These are phyloP conservation scores for Thelonectria rubi DNA, from an alignment of 2,329 filamentous ascomycete genomes.

Conservation along the genomic window DNA sequence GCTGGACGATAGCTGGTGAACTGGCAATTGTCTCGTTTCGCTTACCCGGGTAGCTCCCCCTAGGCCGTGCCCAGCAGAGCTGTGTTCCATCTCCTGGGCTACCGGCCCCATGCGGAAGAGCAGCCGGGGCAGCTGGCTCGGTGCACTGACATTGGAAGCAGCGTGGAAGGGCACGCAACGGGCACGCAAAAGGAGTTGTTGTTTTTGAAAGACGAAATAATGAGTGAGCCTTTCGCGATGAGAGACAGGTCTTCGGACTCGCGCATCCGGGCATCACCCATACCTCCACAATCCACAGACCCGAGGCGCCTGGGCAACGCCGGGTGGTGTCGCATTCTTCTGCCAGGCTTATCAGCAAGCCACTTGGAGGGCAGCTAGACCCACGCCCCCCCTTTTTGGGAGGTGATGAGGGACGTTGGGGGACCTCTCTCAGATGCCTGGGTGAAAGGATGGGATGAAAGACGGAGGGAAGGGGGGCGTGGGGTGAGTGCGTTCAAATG, in stretches of 20 bases:
- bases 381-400: constrained; percentile 21
- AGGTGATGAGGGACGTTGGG: too few relatives aligned
- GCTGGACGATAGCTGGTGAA: constrained; percentile 24
- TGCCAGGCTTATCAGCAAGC: constrained; percentile 38
- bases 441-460: not conserved
- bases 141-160: constrained; percentile 17
- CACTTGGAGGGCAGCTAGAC: constrained; percentile 15
- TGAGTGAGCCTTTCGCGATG: constrained; percentile 2
- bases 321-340: constrained; percentile 30
- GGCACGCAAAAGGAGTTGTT: constrained; percentile 5
- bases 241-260: constrained; percentile 16
- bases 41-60: constrained; percentile 40
- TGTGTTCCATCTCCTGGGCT: constrained; percentile 38
- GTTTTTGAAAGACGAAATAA: constrained; percentile 4
- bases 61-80: constrained; percentile 23
- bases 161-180: constrained; percentile 9
- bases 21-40: constrained; percentile 40
- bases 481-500: not conserved
- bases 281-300: constrained; percentile 11
- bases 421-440: too few relatives aligned
- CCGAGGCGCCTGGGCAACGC: constrained; percentile 4
- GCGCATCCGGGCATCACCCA: constrained; percentile 9
- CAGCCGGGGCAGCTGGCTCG: constrained; percentile 25
- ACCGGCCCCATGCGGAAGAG: constrained; percentile 39
- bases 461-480: constrained; percentile 1